A percentile compares a stretch with the other conserved stretches of the same genome.
phyloP scores from a whole-genome alignment of 495 filamentous ascomycete species.

The Penicillium alfredii region DNA sequence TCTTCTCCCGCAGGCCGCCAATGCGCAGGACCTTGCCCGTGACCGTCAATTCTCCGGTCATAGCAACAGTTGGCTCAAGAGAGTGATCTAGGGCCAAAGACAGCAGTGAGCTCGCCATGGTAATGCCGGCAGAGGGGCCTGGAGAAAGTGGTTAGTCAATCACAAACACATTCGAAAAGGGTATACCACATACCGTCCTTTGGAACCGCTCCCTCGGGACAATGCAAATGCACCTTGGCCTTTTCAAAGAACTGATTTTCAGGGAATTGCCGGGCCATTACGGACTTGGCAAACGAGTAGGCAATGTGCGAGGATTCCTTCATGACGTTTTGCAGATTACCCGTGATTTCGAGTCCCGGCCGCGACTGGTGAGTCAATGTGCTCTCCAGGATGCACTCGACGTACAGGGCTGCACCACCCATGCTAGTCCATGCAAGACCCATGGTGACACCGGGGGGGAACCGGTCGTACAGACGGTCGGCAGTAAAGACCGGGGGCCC shows the following conservation, averaged over 20 bases:
- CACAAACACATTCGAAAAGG: not conserved
- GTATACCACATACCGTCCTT: constrained; percentile 66
- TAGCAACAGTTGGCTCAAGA: constrained; percentile 82
- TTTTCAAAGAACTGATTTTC: constrained; percentile 95
- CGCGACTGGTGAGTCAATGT: constrained; percentile 63
- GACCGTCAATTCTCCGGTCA: constrained; percentile 97
- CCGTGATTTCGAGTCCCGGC: constrained; percentile 80
- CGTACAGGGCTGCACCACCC: constrained; percentile 93
- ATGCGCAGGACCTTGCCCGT: constrained; percentile 97
- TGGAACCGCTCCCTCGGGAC: constrained; percentile 91
- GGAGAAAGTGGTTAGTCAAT: constrained; percentile 13
- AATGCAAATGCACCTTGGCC: constrained; percentile 92
- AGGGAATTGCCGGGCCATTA: constrained; percentile 76
- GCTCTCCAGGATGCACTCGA: constrained; percentile 91
- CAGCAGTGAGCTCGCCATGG: constrained; percentile 90
- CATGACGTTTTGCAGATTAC: constrained; percentile 95
- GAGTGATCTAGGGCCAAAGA: constrained; percentile 73
- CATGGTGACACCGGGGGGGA: constrained; percentile 97
- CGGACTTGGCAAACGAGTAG: constrained; percentile 90
- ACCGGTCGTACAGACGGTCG: constrained; percentile 90
- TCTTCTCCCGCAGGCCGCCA: constrained; percentile 95
- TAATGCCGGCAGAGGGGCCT: constrained; percentile 88
- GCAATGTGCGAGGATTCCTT: constrained; percentile 93
- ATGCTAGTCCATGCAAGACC: constrained; percentile 98
- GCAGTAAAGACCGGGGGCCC: constrained; percentile 93